phyloP scores from a whole-genome alignment of 257 asterid species.

The Phtheirospermum japonicum region DNA sequence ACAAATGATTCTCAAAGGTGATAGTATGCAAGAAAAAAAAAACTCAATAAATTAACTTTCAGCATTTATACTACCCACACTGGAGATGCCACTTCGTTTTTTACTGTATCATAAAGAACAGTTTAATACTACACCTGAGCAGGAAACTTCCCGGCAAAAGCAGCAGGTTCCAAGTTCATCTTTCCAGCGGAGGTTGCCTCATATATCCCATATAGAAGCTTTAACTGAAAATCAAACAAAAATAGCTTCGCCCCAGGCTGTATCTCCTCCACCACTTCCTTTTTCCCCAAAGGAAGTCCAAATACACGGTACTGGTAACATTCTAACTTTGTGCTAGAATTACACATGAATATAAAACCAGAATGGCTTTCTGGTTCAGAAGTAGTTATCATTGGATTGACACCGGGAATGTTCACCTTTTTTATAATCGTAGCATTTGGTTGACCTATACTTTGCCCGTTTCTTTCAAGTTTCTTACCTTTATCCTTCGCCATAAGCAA shows the following conservation, averaged over 20 bases:
- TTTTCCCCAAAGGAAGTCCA: conserved; percentile 60
- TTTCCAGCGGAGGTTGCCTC: conserved; percentile 65
- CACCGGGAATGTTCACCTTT: conserved; percentile 26
- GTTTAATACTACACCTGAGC: conserved; percentile 56
- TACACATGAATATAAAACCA: conserved; percentile 79
- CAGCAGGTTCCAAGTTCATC: conserved; percentile 66
- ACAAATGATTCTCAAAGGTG: background rate
- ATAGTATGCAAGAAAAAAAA: conserved; percentile 5
- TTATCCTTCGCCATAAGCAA: conserved; percentile 35
- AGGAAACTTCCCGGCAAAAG: conserved; percentile 73
- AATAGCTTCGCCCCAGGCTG: conserved; percentile 68
- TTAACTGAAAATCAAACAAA: conserved; percentile 58
- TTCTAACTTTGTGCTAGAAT: conserved; percentile 52
- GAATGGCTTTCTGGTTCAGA: conserved; percentile 29
- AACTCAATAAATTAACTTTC: conserved; percentile 12
- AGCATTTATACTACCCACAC: background rate
- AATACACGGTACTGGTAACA: conserved; percentile 74
- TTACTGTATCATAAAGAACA: background rate
- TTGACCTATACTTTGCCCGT: conserved; percentile 28
- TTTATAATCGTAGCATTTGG: conserved; percentile 25
- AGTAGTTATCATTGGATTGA: conserved; percentile 24
- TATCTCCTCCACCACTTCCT: conserved; percentile 52
- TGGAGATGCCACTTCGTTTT: conserved; percentile 5
- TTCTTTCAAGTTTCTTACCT: conserved; percentile 29
- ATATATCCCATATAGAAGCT: conserved; percentile 71